Percentiles rank a stretch among this genome's conserved stretches.
phyloP scores from a whole-genome alignment of 2,329 filamentous ascomycete genomes.

The Arthrinium puccinioides region DNA sequence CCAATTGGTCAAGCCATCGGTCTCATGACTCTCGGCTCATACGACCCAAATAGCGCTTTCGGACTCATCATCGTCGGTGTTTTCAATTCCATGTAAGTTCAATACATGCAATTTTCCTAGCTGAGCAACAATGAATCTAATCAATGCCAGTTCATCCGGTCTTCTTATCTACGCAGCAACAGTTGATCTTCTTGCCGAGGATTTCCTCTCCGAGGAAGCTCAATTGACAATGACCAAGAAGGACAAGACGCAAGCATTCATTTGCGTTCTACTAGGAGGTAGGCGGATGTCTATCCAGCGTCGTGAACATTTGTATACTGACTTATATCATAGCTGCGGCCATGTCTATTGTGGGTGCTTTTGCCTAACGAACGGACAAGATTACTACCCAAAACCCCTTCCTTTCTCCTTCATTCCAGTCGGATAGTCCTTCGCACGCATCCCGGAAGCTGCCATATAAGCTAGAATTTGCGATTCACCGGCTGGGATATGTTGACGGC shows the following conservation, averaged over 20 bases:
- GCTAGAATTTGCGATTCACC: too few relatives aligned
- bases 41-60: conserved; percentile 56
- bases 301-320: too few relatives aligned
- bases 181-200: conserved; percentile 57
- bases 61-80: conserved; percentile 57
- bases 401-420: too few relatives aligned
- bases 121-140: too few relatives aligned
- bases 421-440: too few relatives aligned
- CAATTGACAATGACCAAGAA: conserved; percentile 40
- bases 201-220: conserved; percentile 55
- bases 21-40: conserved; percentile 45
- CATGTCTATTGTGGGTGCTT: conserved; percentile 40
- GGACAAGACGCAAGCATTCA: conserved; percentile 46
- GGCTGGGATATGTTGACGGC: too few relatives aligned
- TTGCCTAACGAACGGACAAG: conserved; percentile 32
- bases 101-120: too few relatives aligned
- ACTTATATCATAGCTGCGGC: conserved; percentile 27
- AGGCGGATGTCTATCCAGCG: too few relatives aligned
- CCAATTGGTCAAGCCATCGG: conserved; percentile 61
- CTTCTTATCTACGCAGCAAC: conserved; percentile 55
- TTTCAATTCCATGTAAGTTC: conserved; percentile 55
- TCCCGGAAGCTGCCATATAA: too few relatives aligned
- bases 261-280: conserved; percentile 42
- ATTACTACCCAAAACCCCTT: too few relatives aligned
- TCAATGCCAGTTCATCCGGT: conserved; percentile 48